Evolutionary conservation across 108 stramenopile genomes (phyloP), one percentile per base, ranked within the genome.

Genomic region (Cyclostephanos invisitatus): DNA sequence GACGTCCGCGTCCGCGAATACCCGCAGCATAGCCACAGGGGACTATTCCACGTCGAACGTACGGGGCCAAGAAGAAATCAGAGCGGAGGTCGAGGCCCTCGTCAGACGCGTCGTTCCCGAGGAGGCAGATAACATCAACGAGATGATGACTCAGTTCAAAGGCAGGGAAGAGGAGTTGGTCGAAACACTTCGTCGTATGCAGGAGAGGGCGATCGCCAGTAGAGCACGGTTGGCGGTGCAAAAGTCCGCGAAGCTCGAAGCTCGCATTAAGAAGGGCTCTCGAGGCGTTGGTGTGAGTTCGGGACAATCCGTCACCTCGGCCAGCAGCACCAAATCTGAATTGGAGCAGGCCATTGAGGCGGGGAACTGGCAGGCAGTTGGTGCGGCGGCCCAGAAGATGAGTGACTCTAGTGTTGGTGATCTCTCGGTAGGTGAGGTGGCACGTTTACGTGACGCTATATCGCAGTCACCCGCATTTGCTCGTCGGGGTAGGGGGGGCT

Each of bases 121-220:
- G 64, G 94, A 95, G 67, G 78, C 87, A 27, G 94, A 92, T 51
- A 95, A 95, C 78, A 81, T 95, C 20, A 90, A 95, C 48, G 94
- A 92, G 73, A 95, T 95, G 94, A 82, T 95, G 76, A 78, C 76
- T 10, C 91, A 95, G 67, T 95, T 95, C 72, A 87, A 87, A 47
- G 94, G 94, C 15, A 80, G 94, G n/a, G 94, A 95, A 76, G 94
- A 95, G 68, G 94, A 95, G 55, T 80, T 95, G 64, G 81, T 95
- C 2, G 91, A 92, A 68, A 92, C 91, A 6, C 71, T 95, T 6
- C 80, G 90, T 50, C 87, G 88, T 17, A 95, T 95, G 94, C 89
- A 95, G 69, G 94, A 95, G 65, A 80, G 93, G 55, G 75, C 79
- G 48, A 80, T 92, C 54, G 93, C 93, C 17, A 88, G 87, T 63